Conservation (phyloP, 2,329 filamentous ascomycete species). For the Polytolypa hystricis region DNA sequence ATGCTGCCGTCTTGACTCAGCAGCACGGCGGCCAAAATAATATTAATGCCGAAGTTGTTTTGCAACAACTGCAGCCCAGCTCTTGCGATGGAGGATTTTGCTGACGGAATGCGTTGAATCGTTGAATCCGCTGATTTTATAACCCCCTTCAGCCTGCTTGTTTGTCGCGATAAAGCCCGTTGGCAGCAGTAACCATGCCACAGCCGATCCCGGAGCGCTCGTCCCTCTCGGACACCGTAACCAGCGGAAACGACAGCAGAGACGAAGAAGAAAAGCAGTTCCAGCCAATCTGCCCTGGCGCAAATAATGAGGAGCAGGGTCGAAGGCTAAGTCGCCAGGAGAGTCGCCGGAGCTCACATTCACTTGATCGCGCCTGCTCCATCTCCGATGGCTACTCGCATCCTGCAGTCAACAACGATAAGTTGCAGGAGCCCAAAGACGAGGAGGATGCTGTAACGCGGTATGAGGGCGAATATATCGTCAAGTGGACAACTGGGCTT, state of each 20-base stretch:
- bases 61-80: too few species aligned
- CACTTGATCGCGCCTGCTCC: conserved; percentile 8
- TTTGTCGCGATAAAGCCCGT: not conserved
- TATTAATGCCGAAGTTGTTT: too few species aligned
- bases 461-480: conserved; percentile 47
- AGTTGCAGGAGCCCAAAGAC: conserved; percentile 14
- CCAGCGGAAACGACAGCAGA: not conserved
- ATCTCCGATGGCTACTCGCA: conserved; percentile 11
- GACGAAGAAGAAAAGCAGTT: conserved; percentile 5
- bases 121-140: too few species aligned
- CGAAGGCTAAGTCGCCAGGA: conserved; percentile 1
- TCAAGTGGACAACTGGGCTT: conserved; percentile 61
- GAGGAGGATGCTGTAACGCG: conserved; percentile 14
- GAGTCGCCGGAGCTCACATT: conserved; percentile 5
- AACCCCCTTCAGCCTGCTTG: too few species aligned
- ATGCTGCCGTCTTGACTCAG: too few species aligned
- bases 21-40: too few species aligned
- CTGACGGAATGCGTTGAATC: too few species aligned
- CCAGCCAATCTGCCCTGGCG: conserved; percentile 3
- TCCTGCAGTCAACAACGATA: conserved; percentile 17
- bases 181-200: not conserved
- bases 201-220: not conserved
- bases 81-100: too few species aligned
- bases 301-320: not conserved
- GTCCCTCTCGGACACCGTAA: too few species aligned